These are phyloP conservation scores for Fraxinus excelsior DNA, from an alignment of 257 asterid genomes.

Conservation along the genomic window DNA sequence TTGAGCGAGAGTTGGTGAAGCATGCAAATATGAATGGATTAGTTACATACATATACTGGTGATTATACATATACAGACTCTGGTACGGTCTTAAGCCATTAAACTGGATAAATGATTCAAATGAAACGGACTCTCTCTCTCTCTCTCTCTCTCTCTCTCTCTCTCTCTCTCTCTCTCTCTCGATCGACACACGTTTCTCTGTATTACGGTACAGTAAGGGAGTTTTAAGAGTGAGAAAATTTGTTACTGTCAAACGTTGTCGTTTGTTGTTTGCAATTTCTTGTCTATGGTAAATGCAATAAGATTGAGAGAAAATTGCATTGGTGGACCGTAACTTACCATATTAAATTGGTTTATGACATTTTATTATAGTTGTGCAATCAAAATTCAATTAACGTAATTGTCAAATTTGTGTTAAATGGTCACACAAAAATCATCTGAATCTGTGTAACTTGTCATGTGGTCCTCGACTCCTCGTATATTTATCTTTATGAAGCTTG, in stretches of 20 bases:
- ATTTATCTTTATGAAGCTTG: background rate
- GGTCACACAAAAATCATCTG: background rate
- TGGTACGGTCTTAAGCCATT: slow-evolving; percentile 24
- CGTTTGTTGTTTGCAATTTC: background rate
- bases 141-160: background rate
- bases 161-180: background rate
- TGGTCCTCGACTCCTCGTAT: background rate
- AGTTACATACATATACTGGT: slow-evolving; percentile 13
- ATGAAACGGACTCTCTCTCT: slow-evolving; percentile 10
- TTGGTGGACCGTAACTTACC: background rate
- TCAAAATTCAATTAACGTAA: background rate
- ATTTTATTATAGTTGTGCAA: background rate
- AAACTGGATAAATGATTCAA: slow-evolving; percentile 9
- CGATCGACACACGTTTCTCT: background rate
- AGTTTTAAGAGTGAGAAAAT: slow-evolving; percentile 14
- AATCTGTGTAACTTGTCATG: background rate
- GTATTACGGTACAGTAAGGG: background rate
- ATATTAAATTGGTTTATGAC: too few species aligned
- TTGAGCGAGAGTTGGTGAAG: slow-evolving; percentile 32
- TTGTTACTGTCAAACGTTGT: background rate
- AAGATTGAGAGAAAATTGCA: background rate
- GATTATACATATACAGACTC: slow-evolving; percentile 16
- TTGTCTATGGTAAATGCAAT: background rate
- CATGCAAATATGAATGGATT: slow-evolving; percentile 33
- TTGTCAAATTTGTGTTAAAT: background rate